These are phyloP conservation scores for Thielaviopsis populi DNA, from an alignment of 2,329 filamentous ascomycete species.

Conservation along the genomic window DNA sequence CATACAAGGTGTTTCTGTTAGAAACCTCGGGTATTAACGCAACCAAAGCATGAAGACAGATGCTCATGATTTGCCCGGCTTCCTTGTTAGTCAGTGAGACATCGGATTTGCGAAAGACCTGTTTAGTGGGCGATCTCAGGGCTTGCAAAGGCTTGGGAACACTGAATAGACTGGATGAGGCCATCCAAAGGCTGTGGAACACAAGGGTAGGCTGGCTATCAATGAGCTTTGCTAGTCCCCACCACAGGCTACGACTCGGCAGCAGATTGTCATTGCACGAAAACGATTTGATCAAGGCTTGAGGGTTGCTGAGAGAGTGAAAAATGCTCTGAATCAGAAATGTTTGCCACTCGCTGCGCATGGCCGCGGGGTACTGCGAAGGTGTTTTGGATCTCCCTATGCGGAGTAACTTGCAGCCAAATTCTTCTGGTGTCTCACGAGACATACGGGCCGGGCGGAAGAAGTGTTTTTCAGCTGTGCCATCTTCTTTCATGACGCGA, in stretches of 20 bases:
- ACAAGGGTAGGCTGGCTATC: constrained; percentile 42
- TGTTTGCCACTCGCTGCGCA: constrained; percentile 38
- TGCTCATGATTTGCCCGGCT: constrained; percentile 39
- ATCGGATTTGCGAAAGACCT: constrained; percentile 25
- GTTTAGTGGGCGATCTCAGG: constrained; percentile 26
- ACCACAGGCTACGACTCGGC: constrained; percentile 48
- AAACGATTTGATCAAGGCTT: constrained; percentile 42
- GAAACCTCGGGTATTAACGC: constrained; percentile 39
- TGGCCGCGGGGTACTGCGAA: constrained; percentile 20
- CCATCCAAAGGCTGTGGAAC: constrained; percentile 50
- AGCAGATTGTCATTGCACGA: constrained; percentile 36
- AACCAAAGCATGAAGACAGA: constrained; percentile 48
- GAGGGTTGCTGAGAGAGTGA: constrained; percentile 44
- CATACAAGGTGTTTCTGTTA: constrained; percentile 35
- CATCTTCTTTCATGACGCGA: constrained; percentile 42
- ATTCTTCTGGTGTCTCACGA: constrained; percentile 8
- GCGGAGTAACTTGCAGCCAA: constrained; percentile 9
- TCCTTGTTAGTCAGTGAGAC: constrained; percentile 32
- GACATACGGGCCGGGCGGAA: constrained; percentile 18
- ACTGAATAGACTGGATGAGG: constrained; percentile 42
- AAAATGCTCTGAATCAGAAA: constrained; percentile 53
- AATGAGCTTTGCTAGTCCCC: constrained; percentile 45
- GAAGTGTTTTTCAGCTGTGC: constrained; percentile 31
- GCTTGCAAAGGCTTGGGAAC: constrained; percentile 33
- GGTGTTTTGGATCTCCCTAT: constrained; percentile 7